These are phyloP conservation scores for Coemansia sp. DNA, from an alignment of 192 early-diverging fungal genomes.

Conservation along the genomic window DNA sequence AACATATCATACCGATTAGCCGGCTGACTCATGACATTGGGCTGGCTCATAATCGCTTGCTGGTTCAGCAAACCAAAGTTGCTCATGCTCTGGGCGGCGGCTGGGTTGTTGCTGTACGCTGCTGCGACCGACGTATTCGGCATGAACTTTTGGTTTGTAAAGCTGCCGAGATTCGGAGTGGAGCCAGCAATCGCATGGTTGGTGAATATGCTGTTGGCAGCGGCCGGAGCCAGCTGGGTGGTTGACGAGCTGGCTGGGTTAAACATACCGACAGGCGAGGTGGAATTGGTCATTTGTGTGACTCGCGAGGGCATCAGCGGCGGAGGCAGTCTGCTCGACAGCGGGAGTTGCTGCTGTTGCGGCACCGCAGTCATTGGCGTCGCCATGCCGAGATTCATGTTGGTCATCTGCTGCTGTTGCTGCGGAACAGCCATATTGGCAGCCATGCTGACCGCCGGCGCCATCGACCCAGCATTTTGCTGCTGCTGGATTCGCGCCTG, in stretches of 20 bases:
- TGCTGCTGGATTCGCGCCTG: constrained; percentile 20
- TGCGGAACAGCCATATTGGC: constrained; percentile 9
- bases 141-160: constrained; percentile 15
- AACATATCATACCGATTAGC: constrained; percentile 45
- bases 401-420: constrained; percentile 12
- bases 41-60: neutral
- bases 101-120: constrained; percentile 10
- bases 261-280: constrained; percentile 18
- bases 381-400: constrained; percentile 11
- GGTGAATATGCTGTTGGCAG: constrained; percentile 18
- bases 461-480: neutral
- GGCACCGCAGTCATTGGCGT: constrained; percentile 9
- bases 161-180: constrained; percentile 44
- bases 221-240: constrained; percentile 6
- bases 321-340: constrained; percentile 43
- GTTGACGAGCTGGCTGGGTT: neutral
- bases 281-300: constrained; percentile 16
- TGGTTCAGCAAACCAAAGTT: constrained; percentile 33
- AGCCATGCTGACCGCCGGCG: constrained; percentile 1
- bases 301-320: constrained; percentile 40
- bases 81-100: constrained; percentile 33
- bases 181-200: constrained; percentile 38
- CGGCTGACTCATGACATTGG: constrained; percentile 9
- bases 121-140: neutral
- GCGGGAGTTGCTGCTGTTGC: constrained; percentile 22